Evolutionary conservation across 2,329 filamentous ascomycete genomes (phyloP).

Genomic region (Verticillium tricorpus): DNA sequence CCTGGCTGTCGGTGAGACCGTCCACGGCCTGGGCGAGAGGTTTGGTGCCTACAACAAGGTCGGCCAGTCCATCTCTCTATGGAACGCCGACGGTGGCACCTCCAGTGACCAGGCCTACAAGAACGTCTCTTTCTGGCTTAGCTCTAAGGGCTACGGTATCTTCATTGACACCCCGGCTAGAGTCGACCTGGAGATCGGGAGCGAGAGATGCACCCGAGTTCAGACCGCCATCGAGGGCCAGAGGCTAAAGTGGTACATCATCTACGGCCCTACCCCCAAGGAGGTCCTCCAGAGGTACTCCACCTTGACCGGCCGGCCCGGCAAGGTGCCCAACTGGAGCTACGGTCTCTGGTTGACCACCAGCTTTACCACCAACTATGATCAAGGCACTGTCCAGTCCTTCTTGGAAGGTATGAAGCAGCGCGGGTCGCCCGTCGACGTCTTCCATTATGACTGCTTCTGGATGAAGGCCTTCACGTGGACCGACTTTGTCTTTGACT

Average conservation of each 20-base stretch:
- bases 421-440: conserved; percentile 60
- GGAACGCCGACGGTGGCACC: conserved; percentile 61
- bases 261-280: conserved; percentile 67
- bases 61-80: conserved; percentile 63
- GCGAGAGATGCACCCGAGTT: conserved; percentile 65
- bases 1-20: conserved; percentile 56
- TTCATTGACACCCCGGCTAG: conserved; percentile 68
- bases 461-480: conserved; percentile 73
- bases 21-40: conserved; percentile 71
- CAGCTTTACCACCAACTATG: conserved; percentile 69
- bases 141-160: conserved; percentile 69
- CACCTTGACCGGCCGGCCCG: conserved; percentile 60
- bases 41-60: conserved; percentile 76
- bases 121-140: conserved; percentile 66
- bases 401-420: conserved; percentile 67
- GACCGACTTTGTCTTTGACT: conserved; percentile 71
- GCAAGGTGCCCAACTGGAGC: conserved; percentile 66
- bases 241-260: conserved; percentile 68
- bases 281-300: conserved; percentile 67
- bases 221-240: conserved; percentile 67
- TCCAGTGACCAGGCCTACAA: conserved; percentile 69
- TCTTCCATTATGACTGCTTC: conserved; percentile 76
- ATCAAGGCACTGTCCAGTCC: conserved; percentile 61
- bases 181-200: conserved; percentile 69
- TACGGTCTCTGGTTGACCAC: conserved; percentile 75